phyloP scores from a whole-genome alignment of 176 grass and related monocot species.

The Microstegium vimineum region DNA sequence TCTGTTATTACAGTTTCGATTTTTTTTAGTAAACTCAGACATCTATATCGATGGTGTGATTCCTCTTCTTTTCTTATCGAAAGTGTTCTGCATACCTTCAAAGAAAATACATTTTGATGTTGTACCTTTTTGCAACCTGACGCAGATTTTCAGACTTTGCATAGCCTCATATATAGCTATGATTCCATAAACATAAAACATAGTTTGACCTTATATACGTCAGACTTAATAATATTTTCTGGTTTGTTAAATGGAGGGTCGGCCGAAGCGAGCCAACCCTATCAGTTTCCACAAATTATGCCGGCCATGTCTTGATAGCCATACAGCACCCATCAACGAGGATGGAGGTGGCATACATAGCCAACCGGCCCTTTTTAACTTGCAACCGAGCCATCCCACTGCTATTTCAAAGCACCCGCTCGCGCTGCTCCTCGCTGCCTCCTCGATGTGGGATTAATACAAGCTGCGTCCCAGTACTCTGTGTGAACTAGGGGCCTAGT shows the following conservation, averaged over 20 bases:
- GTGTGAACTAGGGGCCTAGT: too few species aligned
- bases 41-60: background rate
- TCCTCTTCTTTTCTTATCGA: background rate
- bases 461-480: too few species aligned
- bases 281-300: slow-evolving; percentile 63
- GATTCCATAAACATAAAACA: too few species aligned
- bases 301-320: slow-evolving; percentile 99
- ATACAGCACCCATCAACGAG: slow-evolving; percentile 82
- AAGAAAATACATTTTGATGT: too few species aligned
- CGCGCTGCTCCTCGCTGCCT: background rate
- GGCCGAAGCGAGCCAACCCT: slow-evolving; percentile 85
- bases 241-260: slow-evolving; percentile 35
- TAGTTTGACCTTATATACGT: too few species aligned
- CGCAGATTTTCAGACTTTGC: too few species aligned
- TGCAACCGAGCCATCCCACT: fast-evolving
- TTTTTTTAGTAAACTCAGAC: background rate
- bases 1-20: background rate
- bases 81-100: background rate
- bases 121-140: too few species aligned
- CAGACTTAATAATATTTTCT: too few species aligned
- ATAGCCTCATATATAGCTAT: too few species aligned
- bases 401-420: background rate
- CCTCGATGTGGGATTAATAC: slow-evolving; percentile 36
- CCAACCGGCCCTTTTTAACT: slow-evolving; percentile 65
- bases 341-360: slow-evolving; percentile 89